A percentile compares a stretch with the other conserved stretches of the same genome.
Conservation (phyloP, 805 yeast genomes). For the Nakazawaea sp. region DNA sequence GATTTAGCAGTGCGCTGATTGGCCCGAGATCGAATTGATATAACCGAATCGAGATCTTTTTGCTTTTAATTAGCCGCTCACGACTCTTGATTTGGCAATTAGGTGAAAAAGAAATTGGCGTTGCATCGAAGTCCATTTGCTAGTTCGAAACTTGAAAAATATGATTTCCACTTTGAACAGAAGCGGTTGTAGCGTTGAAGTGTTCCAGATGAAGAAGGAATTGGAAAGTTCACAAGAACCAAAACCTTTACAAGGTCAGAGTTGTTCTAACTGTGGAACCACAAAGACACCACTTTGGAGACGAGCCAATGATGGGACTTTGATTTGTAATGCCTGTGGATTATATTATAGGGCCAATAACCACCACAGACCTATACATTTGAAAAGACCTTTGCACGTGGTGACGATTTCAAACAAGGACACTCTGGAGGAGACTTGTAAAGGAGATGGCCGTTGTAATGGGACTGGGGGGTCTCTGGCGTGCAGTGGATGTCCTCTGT, state of each 20-base stretch:
- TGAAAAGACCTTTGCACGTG: constrained; percentile 51
- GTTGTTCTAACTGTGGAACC: constrained; percentile 49
- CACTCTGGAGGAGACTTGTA: constrained; percentile 44
- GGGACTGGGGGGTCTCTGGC: constrained; percentile 83
- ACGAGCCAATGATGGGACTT: constrained; percentile 47
- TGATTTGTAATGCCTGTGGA: constrained; percentile 57
- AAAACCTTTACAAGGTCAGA: constrained; percentile 23
- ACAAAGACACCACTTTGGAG: constrained; percentile 55
- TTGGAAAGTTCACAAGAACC: background rate
- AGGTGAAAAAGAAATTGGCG: too few species aligned
- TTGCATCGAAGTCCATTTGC: too few species aligned
- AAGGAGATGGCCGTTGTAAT: constrained; percentile 75
- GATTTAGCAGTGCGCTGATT: background rate
- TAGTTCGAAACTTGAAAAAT: too few species aligned
- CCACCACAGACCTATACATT: constrained; percentile 57
- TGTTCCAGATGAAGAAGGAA: background rate
- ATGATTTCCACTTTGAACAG: background rate
- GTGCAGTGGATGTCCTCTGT: constrained; percentile 81
- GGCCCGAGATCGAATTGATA: constrained; percentile 8
- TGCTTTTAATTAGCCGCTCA: too few species aligned
- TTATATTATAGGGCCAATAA: constrained; percentile 50
- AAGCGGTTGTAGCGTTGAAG: background rate
- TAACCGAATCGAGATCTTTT: background rate
- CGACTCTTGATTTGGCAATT: too few species aligned
- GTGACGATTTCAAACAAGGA: constrained; percentile 33